Conservation (phyloP, 441 rosid genomes). For the Theobroma grandiflorum region DNA sequence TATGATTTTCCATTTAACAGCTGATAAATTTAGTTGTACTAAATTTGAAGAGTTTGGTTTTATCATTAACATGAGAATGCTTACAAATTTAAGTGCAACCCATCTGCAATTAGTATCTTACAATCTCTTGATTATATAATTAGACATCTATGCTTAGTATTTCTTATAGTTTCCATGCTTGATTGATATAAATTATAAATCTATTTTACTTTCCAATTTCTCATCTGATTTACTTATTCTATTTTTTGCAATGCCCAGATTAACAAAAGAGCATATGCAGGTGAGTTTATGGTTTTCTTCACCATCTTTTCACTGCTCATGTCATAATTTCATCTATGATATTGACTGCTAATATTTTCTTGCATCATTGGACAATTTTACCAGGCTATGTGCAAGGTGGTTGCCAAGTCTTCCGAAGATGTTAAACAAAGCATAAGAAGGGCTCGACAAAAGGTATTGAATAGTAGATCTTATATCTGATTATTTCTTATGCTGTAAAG, state of each 20-base stretch:
- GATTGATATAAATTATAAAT: neutral
- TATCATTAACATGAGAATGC: no score
- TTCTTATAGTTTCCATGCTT: neutral
- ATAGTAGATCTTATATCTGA: neutral
- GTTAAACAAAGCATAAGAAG: slow-evolving; percentile 93
- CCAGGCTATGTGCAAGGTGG: slow-evolving; percentile 92
- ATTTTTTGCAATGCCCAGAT: slow-evolving; percentile 51
- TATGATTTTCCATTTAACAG: neutral
- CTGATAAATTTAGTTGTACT: neutral
- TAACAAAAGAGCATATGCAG: slow-evolving; percentile 92
- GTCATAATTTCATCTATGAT: slow-evolving; percentile 12
- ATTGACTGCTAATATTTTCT: slow-evolving; percentile 6
- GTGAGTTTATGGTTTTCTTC: slow-evolving; percentile 43
- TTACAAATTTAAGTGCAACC: neutral
- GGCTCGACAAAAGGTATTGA: slow-evolving; percentile 82
- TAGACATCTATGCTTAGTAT: neutral
- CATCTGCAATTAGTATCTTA: neutral
- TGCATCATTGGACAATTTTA: slow-evolving; percentile 19
- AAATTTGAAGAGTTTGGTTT: neutral
- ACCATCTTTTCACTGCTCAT: neutral
- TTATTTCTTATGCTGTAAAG: neutral
- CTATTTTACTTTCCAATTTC: slow-evolving; percentile 8
- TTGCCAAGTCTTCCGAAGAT: slow-evolving; percentile 85
- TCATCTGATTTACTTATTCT: slow-evolving; percentile 31
- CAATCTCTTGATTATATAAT: neutral